phyloP scores from a whole-genome alignment of 2,329 filamentous ascomycete genomes.

The Gaeumannomyces sp. region DNA sequence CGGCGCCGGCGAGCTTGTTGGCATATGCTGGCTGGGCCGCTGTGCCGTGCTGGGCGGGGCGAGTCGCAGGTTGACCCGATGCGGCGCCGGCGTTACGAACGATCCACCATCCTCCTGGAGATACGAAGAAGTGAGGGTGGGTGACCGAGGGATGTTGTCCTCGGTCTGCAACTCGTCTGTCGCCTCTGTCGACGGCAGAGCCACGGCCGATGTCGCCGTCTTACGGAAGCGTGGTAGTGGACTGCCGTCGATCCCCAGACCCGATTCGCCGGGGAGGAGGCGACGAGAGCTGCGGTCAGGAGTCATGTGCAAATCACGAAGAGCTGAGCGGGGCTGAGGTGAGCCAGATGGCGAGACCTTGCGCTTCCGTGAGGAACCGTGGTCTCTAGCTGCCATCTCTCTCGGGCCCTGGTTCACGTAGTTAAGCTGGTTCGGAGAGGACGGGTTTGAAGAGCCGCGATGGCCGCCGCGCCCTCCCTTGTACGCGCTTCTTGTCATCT shows the following conservation, averaged over 20 bases:
- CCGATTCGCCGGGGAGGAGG: constrained; percentile 28
- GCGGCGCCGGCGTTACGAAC: constrained; percentile 67
- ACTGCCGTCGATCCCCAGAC: constrained; percentile 47
- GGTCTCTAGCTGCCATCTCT: constrained; percentile 47
- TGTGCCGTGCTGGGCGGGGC: constrained; percentile 77
- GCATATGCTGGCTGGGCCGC: constrained; percentile 77
- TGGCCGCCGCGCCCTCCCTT: constrained; percentile 57
- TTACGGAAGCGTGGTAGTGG: constrained; percentile 54
- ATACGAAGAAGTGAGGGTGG: constrained; percentile 56
- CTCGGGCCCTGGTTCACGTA: constrained; percentile 54
- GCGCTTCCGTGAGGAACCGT: constrained; percentile 48
- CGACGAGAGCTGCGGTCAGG: constrained; percentile 46
- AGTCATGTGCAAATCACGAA: constrained; percentile 48
- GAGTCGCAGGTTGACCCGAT: constrained; percentile 65
- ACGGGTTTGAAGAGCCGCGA: constrained; percentile 63
- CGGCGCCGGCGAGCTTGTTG: constrained; percentile 75
- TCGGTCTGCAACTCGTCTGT: constrained; percentile 10
- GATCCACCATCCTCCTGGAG: constrained; percentile 53
- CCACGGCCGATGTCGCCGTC: constrained; percentile 24
- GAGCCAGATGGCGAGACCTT: constrained; percentile 50
- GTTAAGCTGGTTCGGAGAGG: constrained; percentile 57
- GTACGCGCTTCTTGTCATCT: constrained; percentile 72
- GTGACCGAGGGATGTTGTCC: constrained; percentile 42
- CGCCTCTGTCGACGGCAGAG: background rate
- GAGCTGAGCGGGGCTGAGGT: constrained; percentile 45